A percentile compares a stretch with the other conserved stretches of the same genome.
phyloP scores from a whole-genome alignment of 306 rosid genomes.

The Vigna mungo region DNA sequence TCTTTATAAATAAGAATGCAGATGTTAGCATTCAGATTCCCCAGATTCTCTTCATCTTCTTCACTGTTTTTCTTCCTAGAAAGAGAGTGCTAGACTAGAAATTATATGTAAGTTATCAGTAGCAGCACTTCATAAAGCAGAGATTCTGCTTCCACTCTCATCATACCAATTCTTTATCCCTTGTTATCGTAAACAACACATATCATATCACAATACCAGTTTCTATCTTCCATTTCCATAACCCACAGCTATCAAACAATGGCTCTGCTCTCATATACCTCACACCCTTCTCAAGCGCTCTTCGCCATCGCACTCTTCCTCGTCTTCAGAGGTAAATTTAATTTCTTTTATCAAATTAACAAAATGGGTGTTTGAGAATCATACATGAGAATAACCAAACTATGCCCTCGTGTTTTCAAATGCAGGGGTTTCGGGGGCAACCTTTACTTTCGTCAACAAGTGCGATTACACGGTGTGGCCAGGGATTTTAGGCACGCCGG shows the following conservation, averaged over 20 bases:
- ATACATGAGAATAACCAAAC: neutral
- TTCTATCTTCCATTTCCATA: too few relatives aligned
- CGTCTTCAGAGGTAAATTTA: conserved; percentile 41
- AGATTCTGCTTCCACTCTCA: conserved; percentile 20
- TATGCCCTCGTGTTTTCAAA: neutral
- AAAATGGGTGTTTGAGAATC: neutral
- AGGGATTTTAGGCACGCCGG: conserved; percentile 79
- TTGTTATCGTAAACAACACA: neutral
- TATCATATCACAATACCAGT: neutral
- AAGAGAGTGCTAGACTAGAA: conserved; percentile 32
- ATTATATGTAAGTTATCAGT: neutral
- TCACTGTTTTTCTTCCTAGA: conserved; percentile 48
- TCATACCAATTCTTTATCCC: conserved; percentile 33
- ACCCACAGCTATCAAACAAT: conserved; percentile 34
- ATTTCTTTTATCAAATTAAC: neutral
- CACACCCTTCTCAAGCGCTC: conserved; percentile 30
- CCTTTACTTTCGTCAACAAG: conserved; percentile 77
- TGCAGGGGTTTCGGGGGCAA: conserved; percentile 72
- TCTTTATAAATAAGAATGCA: conserved; percentile 48
- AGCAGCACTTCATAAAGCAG: conserved; percentile 11
- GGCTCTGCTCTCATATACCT: conserved; percentile 40
- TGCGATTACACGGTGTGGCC: conserved; percentile 94
- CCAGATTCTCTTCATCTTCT: conserved; percentile 39
- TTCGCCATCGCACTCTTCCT: conserved; percentile 45
- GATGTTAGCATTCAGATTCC: conserved; percentile 45